Evolutionary conservation across 1,284 basidiomycete genomes (phyloP), one percentile per base, ranked within the genome.

Genomic region (Athelia psychrophila): DNA sequence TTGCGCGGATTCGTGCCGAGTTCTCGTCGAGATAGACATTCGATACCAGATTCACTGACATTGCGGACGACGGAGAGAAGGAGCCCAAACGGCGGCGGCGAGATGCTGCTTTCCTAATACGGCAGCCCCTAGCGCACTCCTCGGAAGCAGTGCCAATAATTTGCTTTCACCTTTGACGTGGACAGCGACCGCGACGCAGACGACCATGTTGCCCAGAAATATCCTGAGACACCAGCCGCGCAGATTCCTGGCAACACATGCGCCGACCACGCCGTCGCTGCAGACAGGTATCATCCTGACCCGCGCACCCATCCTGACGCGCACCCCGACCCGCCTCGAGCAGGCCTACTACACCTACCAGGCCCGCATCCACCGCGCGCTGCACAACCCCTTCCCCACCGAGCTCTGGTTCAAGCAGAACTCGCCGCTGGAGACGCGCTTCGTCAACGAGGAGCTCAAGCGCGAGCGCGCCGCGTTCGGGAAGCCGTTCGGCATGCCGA

Each of bases 341-440:
- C 74, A 79, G 59, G 85, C 93, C 12, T 97, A 93, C 72, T 89
- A 91, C 72, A 77, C 82, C 48, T 97, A 97, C 79, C 91, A 95
- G 65, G 78, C 83, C 10, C 82, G 88, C 50, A 83, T 98, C 57
- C 83, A 86, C 57, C 87, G 92, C 59, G 88, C 93, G 4, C 74
- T 98, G 40, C 87, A 90, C 64, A 94, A 95, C 64, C 95, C 95
- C 0, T 88, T 94, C 68, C 88, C 93, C 16, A 81, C 84, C 52
- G 86, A 93, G 42, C 96, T 97, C 69, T 98, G 97, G 77, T 98
- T 98, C 80, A 95, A 95, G 70, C 85, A 88, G 54, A 95, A 95
- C 1, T 93, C 93, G 0, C 78, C 93, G 2, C 82, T 96, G 30
- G 88, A 95, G 66, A 85, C 86, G 40, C 81, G 88, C 47, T 98